Base-by-base conservation (phyloP, 2,329 filamentous ascomycete species). In the Dactylellina sp. region DNA sequence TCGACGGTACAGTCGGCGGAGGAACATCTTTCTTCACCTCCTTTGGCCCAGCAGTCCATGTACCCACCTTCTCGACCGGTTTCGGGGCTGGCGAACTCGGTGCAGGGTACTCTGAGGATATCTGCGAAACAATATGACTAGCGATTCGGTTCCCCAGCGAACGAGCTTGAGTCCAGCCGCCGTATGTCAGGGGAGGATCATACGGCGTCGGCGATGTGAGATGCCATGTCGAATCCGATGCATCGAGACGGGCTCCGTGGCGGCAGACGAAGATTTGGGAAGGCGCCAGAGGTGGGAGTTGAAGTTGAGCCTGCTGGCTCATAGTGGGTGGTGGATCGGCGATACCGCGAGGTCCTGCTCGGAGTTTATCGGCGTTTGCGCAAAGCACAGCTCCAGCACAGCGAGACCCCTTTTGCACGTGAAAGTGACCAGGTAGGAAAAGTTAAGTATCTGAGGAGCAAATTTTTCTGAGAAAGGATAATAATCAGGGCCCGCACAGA, bases 141-240 rank as follows among this genome's bases (percentile, higher is more conserved):
- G 88, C 90, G 75, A 99, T 97, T 74, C 92, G 89, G 75, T 89
- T 85, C 14, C 95, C 95, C 22, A 97, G 86, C 3, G 89, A 88
- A 78, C 91, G 89, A 61, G 91, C 89, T 81, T 98, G 95, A 12
- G 89, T 87, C 91, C 95, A 97, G 76, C 95, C 95, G 77, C 92
- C 91, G 80, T 97, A 98, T 1, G 93, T 97, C 68, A 99, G 85
- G 55, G 95, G 95, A 77, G 95, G 92, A 77, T 99, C 94, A 84
- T 98, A 99, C 1, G 95, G 95, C 4, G 92, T 93, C 0, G 93
- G 91, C 4, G 95, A 97, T 28, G 91, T 91, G 62, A 97, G 86
- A 81, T 97, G 92, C 95, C 95, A 99, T 81, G 92, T 88, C 80
- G 93, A 93, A 84, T 99, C 93, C 75, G 93, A 93, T 64, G 92